phyloP scores from a whole-genome alignment of 257 asterid species.

The Penstemon eatonii region DNA sequence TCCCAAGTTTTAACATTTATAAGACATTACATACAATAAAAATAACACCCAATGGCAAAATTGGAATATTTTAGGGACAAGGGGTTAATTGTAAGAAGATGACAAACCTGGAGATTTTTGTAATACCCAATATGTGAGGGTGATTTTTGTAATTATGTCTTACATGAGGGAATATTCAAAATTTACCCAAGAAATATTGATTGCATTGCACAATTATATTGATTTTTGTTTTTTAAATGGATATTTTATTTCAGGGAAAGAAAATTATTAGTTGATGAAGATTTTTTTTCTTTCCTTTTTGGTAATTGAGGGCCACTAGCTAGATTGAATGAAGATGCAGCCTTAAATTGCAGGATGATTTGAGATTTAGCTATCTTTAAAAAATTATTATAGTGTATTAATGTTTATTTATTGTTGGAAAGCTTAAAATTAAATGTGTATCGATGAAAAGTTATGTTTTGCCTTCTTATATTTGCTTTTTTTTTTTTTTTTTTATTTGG shows the following conservation, averaged over 20 bases:
- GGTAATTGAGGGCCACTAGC: neutral
- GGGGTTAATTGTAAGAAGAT: too few species aligned
- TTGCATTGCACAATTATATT: neutral
- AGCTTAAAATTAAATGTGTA: neutral
- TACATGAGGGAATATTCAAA: too few species aligned
- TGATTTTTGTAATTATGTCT: too few species aligned
- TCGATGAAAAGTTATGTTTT: neutral
- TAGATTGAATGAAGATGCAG: constrained; percentile 3
- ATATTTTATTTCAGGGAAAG: constrained; percentile 31
- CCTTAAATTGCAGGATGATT: neutral
- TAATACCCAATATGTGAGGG: too few species aligned
- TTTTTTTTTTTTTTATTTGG: neutral
- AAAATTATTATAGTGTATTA: neutral
- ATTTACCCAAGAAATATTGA: neutral
- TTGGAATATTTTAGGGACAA: too few species aligned
- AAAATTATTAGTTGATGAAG: constrained; percentile 33
- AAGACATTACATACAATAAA: too few species aligned
- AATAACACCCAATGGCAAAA: too few species aligned
- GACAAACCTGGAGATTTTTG: too few species aligned
- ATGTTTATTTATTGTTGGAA: neutral
- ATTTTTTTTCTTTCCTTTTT: neutral
- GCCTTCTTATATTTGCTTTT: neutral
- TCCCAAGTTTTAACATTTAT: too few species aligned
- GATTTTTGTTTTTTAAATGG: neutral
- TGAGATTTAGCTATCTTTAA: constrained; percentile 14